These are phyloP conservation scores for Xylariomycetidae sp. DNA, from an alignment of 2,329 filamentous ascomycete species.

Conservation along the genomic window DNA sequence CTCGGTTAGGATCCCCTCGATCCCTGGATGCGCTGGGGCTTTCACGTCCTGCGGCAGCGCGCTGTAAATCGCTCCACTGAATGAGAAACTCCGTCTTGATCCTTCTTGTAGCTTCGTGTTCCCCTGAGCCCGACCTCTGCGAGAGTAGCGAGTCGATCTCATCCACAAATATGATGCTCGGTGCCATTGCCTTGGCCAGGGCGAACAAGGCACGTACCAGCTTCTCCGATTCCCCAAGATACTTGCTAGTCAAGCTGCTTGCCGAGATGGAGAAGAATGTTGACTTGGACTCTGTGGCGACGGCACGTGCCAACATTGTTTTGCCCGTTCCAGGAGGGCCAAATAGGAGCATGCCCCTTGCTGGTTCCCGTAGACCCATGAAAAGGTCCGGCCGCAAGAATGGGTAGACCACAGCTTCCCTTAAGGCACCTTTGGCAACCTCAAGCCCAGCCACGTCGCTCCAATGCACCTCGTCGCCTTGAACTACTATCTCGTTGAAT, in stretches of 20 bases:
- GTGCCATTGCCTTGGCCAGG: slow-evolving; percentile 82
- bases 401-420: slow-evolving; percentile 95
- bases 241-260: slow-evolving; percentile 91
- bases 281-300: slow-evolving; percentile 89
- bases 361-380: slow-evolving; percentile 90
- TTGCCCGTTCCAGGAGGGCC: slow-evolving; percentile 97
- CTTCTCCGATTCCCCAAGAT: slow-evolving; percentile 93
- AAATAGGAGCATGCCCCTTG: slow-evolving; percentile 91
- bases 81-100: slow-evolving; percentile 99
- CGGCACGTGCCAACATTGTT: slow-evolving; percentile 92
- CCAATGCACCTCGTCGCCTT: slow-evolving; percentile 94
- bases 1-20: slow-evolving; percentile 76
- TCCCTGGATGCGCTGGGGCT: slow-evolving; percentile 61
- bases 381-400: slow-evolving; percentile 94
- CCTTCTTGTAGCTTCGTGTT: slow-evolving; percentile 87
- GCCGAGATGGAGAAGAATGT: slow-evolving; percentile 98
- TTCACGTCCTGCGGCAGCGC: slow-evolving; percentile 84
- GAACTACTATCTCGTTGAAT: slow-evolving; percentile 89
- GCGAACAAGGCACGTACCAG: slow-evolving; percentile 87
- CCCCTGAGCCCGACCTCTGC: slow-evolving; percentile 73
- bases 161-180: slow-evolving; percentile 96
- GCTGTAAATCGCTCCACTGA: slow-evolving; percentile 91
- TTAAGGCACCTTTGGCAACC: slow-evolving; percentile 82
- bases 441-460: slow-evolving; percentile 87
- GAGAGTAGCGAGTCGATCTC: slow-evolving; percentile 95